A percentile compares a stretch with the other conserved stretches of the same genome.
Evolutionary conservation across 2,329 filamentous ascomycete genomes (phyloP).

Genomic region (Aspergillus flavus): DNA sequence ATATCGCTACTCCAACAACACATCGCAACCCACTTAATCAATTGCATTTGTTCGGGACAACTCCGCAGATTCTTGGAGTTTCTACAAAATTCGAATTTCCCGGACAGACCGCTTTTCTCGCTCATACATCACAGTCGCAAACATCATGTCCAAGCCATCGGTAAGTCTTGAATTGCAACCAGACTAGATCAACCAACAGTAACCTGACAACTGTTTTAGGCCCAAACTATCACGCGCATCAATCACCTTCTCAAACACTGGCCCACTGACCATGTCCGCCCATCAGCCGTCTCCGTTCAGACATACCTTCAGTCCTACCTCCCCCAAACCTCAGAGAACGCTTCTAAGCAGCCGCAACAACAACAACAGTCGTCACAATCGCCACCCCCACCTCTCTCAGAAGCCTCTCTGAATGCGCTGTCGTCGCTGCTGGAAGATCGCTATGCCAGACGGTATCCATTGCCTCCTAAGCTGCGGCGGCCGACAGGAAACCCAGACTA

Average conservation of each 20-base stretch:
- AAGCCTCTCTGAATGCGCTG: constrained; percentile 57
- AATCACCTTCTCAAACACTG: constrained; percentile 47
- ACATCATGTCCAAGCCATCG: constrained; percentile 32
- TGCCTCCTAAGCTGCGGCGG: constrained; percentile 50
- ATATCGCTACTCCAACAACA: background rate
- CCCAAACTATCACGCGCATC: constrained; percentile 39
- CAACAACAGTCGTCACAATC: constrained; percentile 17
- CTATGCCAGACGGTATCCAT: constrained; percentile 55
- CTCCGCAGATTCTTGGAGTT: background rate
- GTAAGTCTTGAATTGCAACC: constrained; percentile 21
- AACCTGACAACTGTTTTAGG: constrained; percentile 24
- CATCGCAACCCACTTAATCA: background rate
- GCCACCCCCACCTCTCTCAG: constrained; percentile 27
- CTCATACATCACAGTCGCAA: background rate
- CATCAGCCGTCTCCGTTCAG: constrained; percentile 49
- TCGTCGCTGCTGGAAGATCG: constrained; percentile 63
- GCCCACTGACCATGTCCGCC: constrained; percentile 48
- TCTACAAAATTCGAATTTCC: background rate
- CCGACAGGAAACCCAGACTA: constrained; percentile 55
- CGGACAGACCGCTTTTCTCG: background rate
- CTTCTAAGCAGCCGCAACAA: constrained; percentile 23
- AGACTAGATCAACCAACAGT: constrained; percentile 2
- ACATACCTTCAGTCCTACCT: constrained; percentile 42
- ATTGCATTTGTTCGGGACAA: background rate
- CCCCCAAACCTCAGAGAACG: constrained; percentile 17